These are phyloP conservation scores for Posidonia oceanica DNA, from an alignment of 116 monocot species.

Conservation along the genomic window DNA sequence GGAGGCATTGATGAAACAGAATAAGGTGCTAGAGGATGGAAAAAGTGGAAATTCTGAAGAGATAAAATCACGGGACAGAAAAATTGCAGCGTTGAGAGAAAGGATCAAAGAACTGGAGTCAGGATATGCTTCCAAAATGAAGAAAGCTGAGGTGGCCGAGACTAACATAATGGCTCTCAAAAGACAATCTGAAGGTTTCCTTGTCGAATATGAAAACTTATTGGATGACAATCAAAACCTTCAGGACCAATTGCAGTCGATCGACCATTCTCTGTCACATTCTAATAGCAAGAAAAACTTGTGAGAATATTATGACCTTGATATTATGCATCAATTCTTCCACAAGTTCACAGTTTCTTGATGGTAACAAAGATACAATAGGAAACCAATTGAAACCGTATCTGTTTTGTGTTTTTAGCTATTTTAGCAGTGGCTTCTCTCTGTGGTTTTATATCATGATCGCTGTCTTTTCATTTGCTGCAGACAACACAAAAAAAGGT, in stretches of 20 bases:
- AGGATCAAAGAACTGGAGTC: constrained; percentile 25
- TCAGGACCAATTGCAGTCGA: constrained; percentile 36
- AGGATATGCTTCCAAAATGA: constrained; percentile 1
- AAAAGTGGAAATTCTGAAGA: constrained; percentile 21
- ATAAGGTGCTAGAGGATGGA: constrained; percentile 30
- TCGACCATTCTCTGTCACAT: constrained; percentile 19
- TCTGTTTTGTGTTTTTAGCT: too few species aligned
- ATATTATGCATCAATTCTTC: too few species aligned
- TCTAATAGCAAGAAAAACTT: constrained; percentile 33
- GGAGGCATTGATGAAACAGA: constrained; percentile 44
- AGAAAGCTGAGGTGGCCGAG: constrained; percentile 26
- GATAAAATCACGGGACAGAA: constrained; percentile 18
- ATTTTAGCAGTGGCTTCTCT: too few species aligned
- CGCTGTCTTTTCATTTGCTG: too few species aligned
- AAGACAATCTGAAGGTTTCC: constrained; percentile 37
- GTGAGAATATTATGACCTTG: constrained; percentile 1
- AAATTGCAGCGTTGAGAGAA: constrained; percentile 18
- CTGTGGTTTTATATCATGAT: too few species aligned
- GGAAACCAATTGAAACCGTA: too few species aligned
- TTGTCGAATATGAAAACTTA: constrained; percentile 34
- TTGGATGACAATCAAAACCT: constrained; percentile 40
- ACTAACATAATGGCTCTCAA: constrained; percentile 22
- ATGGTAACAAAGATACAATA: too few species aligned
- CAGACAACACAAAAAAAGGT: too few species aligned
- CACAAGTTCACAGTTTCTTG: too few species aligned